Percentiles rank a stretch among this genome's conserved stretches.
Conservation (phyloP, 2,329 filamentous ascomycete genomes). For the Lachnellula arida region DNA sequence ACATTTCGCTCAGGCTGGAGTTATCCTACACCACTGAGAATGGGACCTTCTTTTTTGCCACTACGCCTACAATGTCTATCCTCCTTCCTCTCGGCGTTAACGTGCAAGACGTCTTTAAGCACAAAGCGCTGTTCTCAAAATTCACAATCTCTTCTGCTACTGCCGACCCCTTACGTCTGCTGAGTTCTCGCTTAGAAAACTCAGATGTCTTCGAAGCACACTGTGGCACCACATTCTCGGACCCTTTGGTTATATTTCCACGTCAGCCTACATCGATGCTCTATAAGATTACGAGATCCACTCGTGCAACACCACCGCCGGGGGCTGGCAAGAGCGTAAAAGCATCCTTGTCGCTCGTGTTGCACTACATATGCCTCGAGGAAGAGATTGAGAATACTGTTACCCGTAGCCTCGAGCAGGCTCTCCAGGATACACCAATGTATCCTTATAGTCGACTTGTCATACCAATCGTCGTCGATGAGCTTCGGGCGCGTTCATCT, state of each 20-base stretch:
- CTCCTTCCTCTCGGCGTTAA: constrained; percentile 87
- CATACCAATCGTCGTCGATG: constrained; percentile 39
- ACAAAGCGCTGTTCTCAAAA: constrained; percentile 72
- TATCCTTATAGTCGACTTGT: constrained; percentile 45
- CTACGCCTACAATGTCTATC: constrained; percentile 60
- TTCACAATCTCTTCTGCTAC: constrained; percentile 87
- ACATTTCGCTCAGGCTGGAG: constrained; percentile 71
- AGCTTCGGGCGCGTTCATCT: constrained; percentile 42
- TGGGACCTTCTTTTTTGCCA: constrained; percentile 61
- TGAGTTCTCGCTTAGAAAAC: constrained; percentile 63
- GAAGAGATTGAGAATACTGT: constrained; percentile 61
- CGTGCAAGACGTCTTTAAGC: constrained; percentile 93
- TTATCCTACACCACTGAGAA: constrained; percentile 65
- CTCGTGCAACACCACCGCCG: constrained; percentile 34
- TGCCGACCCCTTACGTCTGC: constrained; percentile 67
- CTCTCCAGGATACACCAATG: constrained; percentile 39
- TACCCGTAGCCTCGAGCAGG: constrained; percentile 38
- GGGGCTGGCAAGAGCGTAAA: constrained; percentile 31
- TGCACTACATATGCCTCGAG: constrained; percentile 72
- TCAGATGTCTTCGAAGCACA: constrained; percentile 65
- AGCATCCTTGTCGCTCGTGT: constrained; percentile 55
- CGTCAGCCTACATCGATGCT: constrained; percentile 77
- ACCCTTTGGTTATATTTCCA: constrained; percentile 63
- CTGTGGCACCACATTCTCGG: constrained; percentile 50
- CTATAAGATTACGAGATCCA: constrained; percentile 64